These are phyloP conservation scores for Boletus barrowsii DNA, from an alignment of 768 basidiomycete genomes.

Conservation along the genomic window DNA sequence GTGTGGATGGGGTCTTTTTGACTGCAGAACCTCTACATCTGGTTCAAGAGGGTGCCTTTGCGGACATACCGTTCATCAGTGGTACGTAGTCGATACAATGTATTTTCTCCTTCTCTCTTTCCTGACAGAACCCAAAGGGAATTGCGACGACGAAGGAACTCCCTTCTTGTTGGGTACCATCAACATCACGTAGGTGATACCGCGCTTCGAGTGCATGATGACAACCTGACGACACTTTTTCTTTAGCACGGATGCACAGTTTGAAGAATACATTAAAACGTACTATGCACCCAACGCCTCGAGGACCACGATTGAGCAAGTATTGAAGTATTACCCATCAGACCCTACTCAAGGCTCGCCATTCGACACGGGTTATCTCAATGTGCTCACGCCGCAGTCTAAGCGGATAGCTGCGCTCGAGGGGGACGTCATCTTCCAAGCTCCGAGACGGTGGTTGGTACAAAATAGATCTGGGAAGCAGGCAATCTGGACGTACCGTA, in stretches of 20 bases:
- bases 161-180: conserved; percentile 27
- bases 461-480: conserved; percentile 36
- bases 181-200: neutral
- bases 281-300: conserved; percentile 30
- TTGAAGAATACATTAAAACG: neutral
- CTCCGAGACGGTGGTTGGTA: conserved; percentile 46
- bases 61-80: conserved; percentile 5
- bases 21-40: conserved; percentile 30
- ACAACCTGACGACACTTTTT: neutral
- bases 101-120: no score
- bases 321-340: conserved; percentile 35
- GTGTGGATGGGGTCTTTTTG: conserved; percentile 39
- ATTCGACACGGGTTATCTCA: conserved; percentile 44
- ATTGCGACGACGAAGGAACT: conserved; percentile 42
- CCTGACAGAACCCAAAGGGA: conserved; percentile 7
- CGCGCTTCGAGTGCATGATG: no score
- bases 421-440: conserved; percentile 52
- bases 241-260: neutral
- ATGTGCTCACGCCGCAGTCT: conserved; percentile 46
- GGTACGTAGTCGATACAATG: neutral
- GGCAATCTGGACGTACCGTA: conserved; percentile 36
- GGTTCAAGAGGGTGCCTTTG: conserved; percentile 29
- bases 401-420: conserved; percentile 50
- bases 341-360: conserved; percentile 48
- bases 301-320: conserved; percentile 15